Base-by-base conservation (phyloP, 2,329 filamentous ascomycete genomes). In the Colletotrichum sp. region DNA sequence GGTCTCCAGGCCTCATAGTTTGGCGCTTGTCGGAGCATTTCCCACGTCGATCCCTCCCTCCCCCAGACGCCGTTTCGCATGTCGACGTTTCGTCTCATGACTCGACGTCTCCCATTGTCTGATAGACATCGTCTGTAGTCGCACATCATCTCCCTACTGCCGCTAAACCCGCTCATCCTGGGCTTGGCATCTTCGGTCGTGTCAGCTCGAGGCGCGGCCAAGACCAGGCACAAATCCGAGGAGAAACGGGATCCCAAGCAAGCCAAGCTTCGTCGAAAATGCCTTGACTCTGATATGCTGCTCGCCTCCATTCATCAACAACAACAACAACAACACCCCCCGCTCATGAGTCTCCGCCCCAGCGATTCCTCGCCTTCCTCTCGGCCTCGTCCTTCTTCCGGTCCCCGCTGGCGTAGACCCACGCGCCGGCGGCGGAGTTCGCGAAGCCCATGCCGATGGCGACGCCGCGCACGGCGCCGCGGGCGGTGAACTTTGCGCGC, bases 401-500 rank as follows among this genome's bases (percentile, higher is more conserved):
- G 78, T 91, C 86, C 0, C 89, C 90, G 13, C 82, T 88, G 16
- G 87, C 84, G 74, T 92, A 92, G 4, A 88, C 88, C 84, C 87
- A 90, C 4, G 87, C 87, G 4, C 88, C 89, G 0, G 89, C 89
- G 5, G 86, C 80, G 27, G 85, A 83, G 78, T 92, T 92, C 13
- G 82, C 84, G 1, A 83, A 74, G 1, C 88, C 90, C 52, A 92
- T 79, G 3, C 85, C 89, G 63, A 92, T 82, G 19, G 91, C 89
- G 0, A 83, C 80, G 8, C 86, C 89, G 25, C 90, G 85, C n/a
- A 92, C 89, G 2, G 84, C 80, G 6, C 90, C 90, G 22, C 90
- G 84, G 15, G 87, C 82, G 15, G 86, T 86, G 78, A 91, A 86
- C 75, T 87, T 87, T 57, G 82, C 80, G 44, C 84, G 82, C n/a